Conservation (phyloP, 805 yeast species). For the Zygotorulaspora chibaensis region DNA sequence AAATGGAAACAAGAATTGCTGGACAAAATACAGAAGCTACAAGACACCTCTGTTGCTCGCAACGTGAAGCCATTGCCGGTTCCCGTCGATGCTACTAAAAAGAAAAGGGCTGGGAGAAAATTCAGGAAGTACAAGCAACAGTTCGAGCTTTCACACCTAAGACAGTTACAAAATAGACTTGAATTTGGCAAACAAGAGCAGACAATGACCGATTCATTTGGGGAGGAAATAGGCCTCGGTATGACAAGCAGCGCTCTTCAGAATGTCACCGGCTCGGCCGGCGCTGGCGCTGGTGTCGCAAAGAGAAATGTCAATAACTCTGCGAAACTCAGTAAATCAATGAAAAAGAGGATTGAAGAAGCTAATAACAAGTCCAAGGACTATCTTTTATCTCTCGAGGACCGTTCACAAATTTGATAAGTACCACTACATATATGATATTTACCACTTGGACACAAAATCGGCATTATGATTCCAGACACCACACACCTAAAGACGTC, state of each 20-base stretch:
- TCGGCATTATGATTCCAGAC: neutral
- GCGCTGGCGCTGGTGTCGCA: constrained; percentile 16
- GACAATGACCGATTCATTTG: constrained; percentile 56
- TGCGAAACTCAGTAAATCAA: constrained; percentile 58
- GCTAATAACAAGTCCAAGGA: constrained; percentile 23
- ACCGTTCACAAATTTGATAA: neutral
- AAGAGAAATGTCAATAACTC: constrained; percentile 43
- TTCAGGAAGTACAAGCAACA: constrained; percentile 77
- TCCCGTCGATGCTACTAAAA: constrained; percentile 72
- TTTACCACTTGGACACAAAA: neutral
- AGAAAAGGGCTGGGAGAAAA: constrained; percentile 82
- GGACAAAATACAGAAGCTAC: constrained; percentile 62
- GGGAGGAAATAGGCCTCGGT: constrained; percentile 82
- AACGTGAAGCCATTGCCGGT: constrained; percentile 67
- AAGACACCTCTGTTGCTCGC: constrained; percentile 69
- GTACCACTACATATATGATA: neutral
- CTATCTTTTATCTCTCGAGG: constrained; percentile 6
- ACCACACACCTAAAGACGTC: neutral
- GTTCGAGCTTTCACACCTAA: constrained; percentile 72
- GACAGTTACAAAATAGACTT: constrained; percentile 80
- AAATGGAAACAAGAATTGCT: constrained; percentile 58
- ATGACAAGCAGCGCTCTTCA: constrained; percentile 42
- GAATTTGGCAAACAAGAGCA: constrained; percentile 75
- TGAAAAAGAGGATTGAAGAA: constrained; percentile 45
- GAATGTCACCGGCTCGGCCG: constrained; percentile 20